Percentiles rank a stretch among this genome's conserved stretches.
Conservation (phyloP, 2,329 filamentous ascomycete genomes). For the Aschersonia sp. region DNA sequence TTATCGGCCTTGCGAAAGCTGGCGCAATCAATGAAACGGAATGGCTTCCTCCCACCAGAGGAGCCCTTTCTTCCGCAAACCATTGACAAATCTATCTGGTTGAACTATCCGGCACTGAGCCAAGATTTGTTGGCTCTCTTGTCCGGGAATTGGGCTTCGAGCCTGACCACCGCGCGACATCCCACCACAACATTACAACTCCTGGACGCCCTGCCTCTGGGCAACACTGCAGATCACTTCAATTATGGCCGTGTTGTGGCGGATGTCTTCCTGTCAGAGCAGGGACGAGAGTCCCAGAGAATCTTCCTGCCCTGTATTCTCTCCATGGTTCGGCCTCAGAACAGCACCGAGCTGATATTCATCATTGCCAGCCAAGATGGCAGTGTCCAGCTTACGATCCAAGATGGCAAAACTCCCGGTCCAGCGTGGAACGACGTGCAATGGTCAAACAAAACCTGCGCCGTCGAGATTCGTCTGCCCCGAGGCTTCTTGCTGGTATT, state of each 20-base stretch:
- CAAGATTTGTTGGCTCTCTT: conserved; percentile 58
- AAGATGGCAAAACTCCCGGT: conserved; percentile 50
- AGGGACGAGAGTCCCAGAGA: conserved; percentile 51
- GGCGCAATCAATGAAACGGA: conserved; percentile 69
- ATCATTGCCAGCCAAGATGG: conserved; percentile 69
- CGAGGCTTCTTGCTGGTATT: conserved; percentile 62
- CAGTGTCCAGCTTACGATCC: conserved; percentile 59
- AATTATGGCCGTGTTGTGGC: conserved; percentile 68
- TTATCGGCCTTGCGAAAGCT: conserved; percentile 57
- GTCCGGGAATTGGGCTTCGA: conserved; percentile 41
- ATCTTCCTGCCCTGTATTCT: conserved; percentile 60
- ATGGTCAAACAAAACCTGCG: conserved; percentile 56
- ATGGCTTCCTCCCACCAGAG: conserved; percentile 60
- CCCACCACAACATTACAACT: conserved; percentile 35
- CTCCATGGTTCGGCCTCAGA: conserved; percentile 56
- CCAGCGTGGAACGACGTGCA: conserved; percentile 70
- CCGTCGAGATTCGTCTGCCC: conserved; percentile 55
- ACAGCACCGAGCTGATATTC: conserved; percentile 55
- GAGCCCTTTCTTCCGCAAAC: conserved; percentile 58
- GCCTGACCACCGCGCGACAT: conserved; percentile 31
- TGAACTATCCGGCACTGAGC: conserved; percentile 59
- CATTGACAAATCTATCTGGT: conserved; percentile 70
- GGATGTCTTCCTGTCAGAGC: conserved; percentile 60
- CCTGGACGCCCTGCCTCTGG: conserved; percentile 57
- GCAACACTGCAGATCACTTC: conserved; percentile 61